These are phyloP conservation scores for Syncephalastrum racemosum DNA, from an alignment of 371 early-diverging fungal species.

Conservation along the genomic window DNA sequence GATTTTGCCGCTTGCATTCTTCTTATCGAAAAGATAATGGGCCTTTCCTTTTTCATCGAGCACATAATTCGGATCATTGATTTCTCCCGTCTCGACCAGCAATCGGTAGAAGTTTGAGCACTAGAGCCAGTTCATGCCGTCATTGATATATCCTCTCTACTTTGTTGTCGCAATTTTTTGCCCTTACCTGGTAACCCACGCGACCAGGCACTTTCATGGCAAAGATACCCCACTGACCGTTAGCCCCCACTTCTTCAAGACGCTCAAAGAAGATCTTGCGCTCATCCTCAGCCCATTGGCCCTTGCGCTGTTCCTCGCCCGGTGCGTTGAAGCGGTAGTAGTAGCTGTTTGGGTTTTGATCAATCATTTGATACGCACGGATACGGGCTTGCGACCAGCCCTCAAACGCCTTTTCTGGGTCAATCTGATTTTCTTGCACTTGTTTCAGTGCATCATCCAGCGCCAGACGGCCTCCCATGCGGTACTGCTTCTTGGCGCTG, in stretches of 20 bases:
- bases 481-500: conserved; percentile 76
- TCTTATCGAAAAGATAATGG: conserved; percentile 84
- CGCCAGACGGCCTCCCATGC: conserved; percentile 77
- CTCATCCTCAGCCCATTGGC: conserved; percentile 86
- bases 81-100: conserved; percentile 80
- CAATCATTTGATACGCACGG: conserved; percentile 86
- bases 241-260: conserved; percentile 82
- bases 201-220: conserved; percentile 93
- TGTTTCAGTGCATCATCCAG: conserved; percentile 89
- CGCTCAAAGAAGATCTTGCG: conserved; percentile 79
- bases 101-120: conserved; percentile 93
- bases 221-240: conserved; percentile 96
- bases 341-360: conserved; percentile 91
- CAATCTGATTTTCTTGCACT: conserved; percentile 69
- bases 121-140: conserved; percentile 29
- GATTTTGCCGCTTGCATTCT: conserved; percentile 75
- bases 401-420: conserved; percentile 83
- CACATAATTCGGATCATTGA: conserved; percentile 89
- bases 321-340: conserved; percentile 96
- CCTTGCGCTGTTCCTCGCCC: conserved; percentile 89
- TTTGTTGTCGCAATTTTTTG: too few relatives aligned
- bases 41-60: conserved; percentile 86
- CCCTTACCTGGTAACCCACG: conserved; percentile 84
- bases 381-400: conserved; percentile 95
- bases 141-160: too few relatives aligned